phyloP scores from a whole-genome alignment of 108 stramenopile genomes.

The Hondaea fermentalgiana region DNA sequence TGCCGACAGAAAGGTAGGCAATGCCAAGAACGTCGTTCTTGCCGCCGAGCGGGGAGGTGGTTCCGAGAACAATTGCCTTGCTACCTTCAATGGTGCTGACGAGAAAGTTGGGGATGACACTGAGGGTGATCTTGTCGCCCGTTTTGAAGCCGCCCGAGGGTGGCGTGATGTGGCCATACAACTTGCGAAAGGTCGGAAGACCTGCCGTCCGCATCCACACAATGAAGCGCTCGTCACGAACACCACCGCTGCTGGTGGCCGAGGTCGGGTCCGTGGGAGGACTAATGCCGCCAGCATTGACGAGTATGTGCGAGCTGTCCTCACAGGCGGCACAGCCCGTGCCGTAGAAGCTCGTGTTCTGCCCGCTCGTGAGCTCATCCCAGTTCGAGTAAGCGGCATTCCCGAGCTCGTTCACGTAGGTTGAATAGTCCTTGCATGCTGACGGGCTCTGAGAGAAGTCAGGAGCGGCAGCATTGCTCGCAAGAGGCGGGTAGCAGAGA shows the following conservation, averaged over 20 bases:
- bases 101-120: slow-evolving; percentile 71
- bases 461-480: background rate
- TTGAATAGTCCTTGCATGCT: background rate
- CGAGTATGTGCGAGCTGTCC: slow-evolving; percentile 41
- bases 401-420: background rate
- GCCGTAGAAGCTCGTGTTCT: slow-evolving; percentile 68
- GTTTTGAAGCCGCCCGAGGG: slow-evolving; percentile 60
- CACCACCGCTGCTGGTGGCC: slow-evolving; percentile 69
- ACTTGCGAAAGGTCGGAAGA: slow-evolving; percentile 82
- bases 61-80: slow-evolving; percentile 75
- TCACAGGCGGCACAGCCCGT: slow-evolving; percentile 38
- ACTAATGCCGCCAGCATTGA: slow-evolving; percentile 34
- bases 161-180: slow-evolving; percentile 77
- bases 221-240: slow-evolving; percentile 90
- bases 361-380: slow-evolving; percentile 58
- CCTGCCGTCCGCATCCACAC: slow-evolving; percentile 98
- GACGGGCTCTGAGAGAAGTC: background rate
- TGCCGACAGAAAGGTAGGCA: slow-evolving; percentile 70
- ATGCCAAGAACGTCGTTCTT: slow-evolving; percentile 74
- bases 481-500: background rate
- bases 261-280: slow-evolving; percentile 62
- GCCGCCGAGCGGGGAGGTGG: slow-evolving; percentile 71
- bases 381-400: background rate
- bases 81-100: slow-evolving; percentile 70
- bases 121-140: slow-evolving; percentile 59